Base-by-base conservation (phyloP, 1,284 basidiomycete species). In the Papiliotrema nemorosa region DNA sequence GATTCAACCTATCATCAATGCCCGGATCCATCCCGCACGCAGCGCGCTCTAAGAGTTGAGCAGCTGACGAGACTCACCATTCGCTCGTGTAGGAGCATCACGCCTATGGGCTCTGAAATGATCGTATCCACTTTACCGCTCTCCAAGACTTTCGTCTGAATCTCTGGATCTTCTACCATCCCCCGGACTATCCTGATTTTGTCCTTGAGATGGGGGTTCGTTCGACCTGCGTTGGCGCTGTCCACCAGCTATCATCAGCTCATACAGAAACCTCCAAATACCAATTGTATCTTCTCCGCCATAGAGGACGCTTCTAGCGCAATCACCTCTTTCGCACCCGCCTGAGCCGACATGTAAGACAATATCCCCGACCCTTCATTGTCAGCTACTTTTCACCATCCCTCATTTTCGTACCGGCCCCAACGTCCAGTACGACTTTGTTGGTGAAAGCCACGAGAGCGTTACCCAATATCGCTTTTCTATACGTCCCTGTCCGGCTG, bases 91-190 rank as follows among this genome's bases (percentile, higher is more conserved):
- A 79, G 66, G 24, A 79, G 61, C 63, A 79, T 72, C 14, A 78
- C 77, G 3, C 78, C 78, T 12, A 79, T 75, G 24, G 78, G 78
- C 57, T 79, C 78, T 3, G 76, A 78, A n/a, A 79, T 71, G 44
- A 79, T 76, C 25, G 78, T 79, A 54, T 79, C 78, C 22, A 78
- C 77, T 58, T 76, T 67, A 22, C 66, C 73, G 31, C 57, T 58
- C 34, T 49, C 21, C 41, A 74, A 50, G 7, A 72, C 70, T 20
- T 68, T 53, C 7, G 57, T 53, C 56, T 74, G 69, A 9, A 70
- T 60, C 12, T 57, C 53, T 33, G 62, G 53, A 47, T 71, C 64
- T 54, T 74, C 72, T 18, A 74, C 70, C 69, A 72, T 71, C 16
- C 70, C 72, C 26, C 62, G 53, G 22, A 72, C 72, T 24, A 74